Evolutionary conservation across 305 asterid genomes (phyloP).

Genomic region (Rubia tinctorum): DNA sequence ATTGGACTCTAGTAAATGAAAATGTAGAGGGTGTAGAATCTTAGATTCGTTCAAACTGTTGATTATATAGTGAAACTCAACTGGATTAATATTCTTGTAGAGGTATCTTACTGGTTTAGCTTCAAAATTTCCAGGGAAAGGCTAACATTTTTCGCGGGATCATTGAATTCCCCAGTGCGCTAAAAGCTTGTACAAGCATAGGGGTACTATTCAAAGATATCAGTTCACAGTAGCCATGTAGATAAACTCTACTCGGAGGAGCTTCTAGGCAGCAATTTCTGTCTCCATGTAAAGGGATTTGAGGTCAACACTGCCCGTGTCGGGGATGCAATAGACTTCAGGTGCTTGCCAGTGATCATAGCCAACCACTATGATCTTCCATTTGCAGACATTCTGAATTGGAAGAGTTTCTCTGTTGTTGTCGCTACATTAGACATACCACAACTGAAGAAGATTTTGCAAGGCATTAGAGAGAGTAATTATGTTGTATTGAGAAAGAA

Average conservation of each 20-base stretch:
- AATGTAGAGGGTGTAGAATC: not conserved
- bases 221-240: slow-evolving; percentile 52
- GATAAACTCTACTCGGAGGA: slow-evolving; percentile 53
- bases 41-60: not conserved
- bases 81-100: not conserved
- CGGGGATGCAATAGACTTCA: slow-evolving; percentile 72
- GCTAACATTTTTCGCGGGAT: slow-evolving; percentile 78
- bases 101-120: not conserved
- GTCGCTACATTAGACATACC: slow-evolving; percentile 82
- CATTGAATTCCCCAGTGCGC: slow-evolving; percentile 82
- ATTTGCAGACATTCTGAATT: slow-evolving; percentile 63
- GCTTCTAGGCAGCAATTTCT: slow-evolving; percentile 69
- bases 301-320: slow-evolving; percentile 95
- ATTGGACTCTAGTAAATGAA: not conserved
- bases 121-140: slow-evolving; percentile 46
- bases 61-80: not conserved
- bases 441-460: slow-evolving; percentile 59
- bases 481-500: slow-evolving; percentile 42
- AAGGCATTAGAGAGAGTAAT: slow-evolving; percentile 34
- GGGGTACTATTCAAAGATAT: slow-evolving; percentile 62
- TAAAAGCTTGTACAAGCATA: slow-evolving; percentile 75
- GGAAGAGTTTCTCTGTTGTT: slow-evolving; percentile 69
- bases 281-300: slow-evolving; percentile 89
- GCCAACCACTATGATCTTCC: slow-evolving; percentile 96
- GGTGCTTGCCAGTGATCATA: slow-evolving; percentile 83